Evolutionary conservation across 352 stramenopile species (phyloP).

Genomic region (Saprolegnia diclina): DNA sequence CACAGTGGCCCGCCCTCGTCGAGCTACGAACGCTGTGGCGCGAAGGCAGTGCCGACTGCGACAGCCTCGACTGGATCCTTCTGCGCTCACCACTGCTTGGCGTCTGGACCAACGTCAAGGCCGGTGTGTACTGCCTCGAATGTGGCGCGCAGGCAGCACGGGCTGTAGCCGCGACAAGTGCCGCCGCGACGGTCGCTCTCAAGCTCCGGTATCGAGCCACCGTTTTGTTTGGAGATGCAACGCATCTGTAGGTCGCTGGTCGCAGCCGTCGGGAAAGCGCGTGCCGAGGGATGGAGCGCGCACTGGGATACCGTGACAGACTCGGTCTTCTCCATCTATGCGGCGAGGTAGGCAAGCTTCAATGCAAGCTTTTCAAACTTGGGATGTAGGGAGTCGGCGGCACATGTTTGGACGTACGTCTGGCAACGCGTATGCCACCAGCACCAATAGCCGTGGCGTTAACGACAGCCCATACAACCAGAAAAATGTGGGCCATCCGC

Average conservation of each 20-base stretch:
- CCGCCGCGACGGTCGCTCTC: neutral
- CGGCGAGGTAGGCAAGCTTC: neutral
- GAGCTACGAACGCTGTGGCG: neutral
- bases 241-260: neutral
- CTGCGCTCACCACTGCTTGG: constrained; percentile 56
- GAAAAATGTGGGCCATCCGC: neutral
- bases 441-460: neutral
- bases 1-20: constrained; percentile 30
- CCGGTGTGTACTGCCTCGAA: constrained; percentile 63
- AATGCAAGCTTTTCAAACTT: neutral
- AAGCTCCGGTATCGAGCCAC: constrained; percentile 6
- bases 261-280: neutral
- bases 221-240: neutral
- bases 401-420: neutral
- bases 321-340: constrained; percentile 3
- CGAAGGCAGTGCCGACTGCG: constrained; percentile 32
- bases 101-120: constrained; percentile 73
- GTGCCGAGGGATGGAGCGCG: neutral
- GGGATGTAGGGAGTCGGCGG: neutral
- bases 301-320: neutral
- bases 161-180: constrained; percentile 31
- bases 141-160: constrained; percentile 54
- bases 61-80: constrained; percentile 56
- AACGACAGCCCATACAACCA: neutral
- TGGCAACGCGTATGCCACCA: neutral